Evolutionary conservation across 768 basidiomycete genomes (phyloP).

Genomic region (Scleroderma bovista): DNA sequence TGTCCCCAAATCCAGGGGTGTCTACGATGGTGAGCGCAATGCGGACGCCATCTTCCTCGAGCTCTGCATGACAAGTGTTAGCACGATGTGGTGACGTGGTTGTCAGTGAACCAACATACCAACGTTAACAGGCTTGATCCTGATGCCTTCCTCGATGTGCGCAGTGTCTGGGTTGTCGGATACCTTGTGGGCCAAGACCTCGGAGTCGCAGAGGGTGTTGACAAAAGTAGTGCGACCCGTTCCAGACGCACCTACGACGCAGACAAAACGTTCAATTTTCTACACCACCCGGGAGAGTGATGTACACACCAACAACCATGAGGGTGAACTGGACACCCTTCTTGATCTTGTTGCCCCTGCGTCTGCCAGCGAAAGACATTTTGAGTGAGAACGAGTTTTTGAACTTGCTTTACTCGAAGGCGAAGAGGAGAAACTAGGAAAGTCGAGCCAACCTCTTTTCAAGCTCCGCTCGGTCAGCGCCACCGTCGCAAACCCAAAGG

Average conservation of each 20-base stretch:
- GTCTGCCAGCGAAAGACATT: constrained; percentile 84
- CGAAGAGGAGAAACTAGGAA: constrained; percentile 25
- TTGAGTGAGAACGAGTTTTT: constrained; percentile 19
- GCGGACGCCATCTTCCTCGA: constrained; percentile 97
- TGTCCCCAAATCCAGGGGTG: constrained; percentile 98
- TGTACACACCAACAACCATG: constrained; percentile 89
- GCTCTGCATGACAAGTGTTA: constrained; percentile 47
- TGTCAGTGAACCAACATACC: constrained; percentile 40
- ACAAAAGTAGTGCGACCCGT: constrained; percentile 98
- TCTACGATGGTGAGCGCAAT: constrained; percentile 98
- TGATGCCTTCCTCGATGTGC: constrained; percentile 90
- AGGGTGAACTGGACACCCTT: constrained; percentile 98
- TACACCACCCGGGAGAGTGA: not conserved
- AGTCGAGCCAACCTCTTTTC: constrained; percentile 27
- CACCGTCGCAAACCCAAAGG: constrained; percentile 26
- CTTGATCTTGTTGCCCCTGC: constrained; percentile 92
- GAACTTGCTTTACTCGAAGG: constrained; percentile 23
- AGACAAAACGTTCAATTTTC: constrained; percentile 1
- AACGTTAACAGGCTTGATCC: constrained; percentile 91
- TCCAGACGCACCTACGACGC: constrained; percentile 80
- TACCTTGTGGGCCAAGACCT: constrained; percentile 84
- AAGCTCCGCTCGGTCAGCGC: constrained; percentile 30
- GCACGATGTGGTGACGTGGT: not conserved
- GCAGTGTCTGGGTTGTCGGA: constrained; percentile 82
- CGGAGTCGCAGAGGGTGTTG: constrained; percentile 97